phyloP scores from a whole-genome alignment of 2,329 filamentous ascomycete genomes.

The Penicillium olsonii region DNA sequence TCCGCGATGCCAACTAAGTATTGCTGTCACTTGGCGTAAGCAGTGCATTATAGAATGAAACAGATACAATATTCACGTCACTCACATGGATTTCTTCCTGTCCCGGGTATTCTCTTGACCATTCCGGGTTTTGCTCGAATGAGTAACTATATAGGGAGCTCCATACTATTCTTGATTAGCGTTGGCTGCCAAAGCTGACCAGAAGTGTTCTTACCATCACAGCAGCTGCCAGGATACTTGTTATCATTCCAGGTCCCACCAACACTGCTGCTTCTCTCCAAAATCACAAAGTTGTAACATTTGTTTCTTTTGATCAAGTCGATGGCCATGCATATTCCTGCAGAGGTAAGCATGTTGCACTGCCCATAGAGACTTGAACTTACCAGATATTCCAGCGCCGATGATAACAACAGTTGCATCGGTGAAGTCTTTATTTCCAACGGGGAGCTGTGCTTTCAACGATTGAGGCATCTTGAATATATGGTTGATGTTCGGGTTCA shows the following conservation, averaged over 20 bases:
- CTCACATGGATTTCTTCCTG: constrained; percentile 60
- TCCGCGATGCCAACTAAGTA: constrained; percentile 57
- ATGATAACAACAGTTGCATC: constrained; percentile 59
- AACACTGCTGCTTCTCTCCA: constrained; percentile 22
- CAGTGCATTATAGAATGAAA: not conserved
- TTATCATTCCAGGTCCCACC: constrained; percentile 44
- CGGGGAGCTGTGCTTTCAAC: constrained; percentile 16
- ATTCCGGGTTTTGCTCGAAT: constrained; percentile 61
- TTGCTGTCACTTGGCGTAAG: constrained; percentile 27
- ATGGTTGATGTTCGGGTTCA: not conserved
- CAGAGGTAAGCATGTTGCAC: constrained; percentile 1
- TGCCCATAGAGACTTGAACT: not conserved
- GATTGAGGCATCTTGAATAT: constrained; percentile 7
- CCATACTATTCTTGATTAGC: constrained; percentile 42
- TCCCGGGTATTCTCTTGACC: constrained; percentile 60
- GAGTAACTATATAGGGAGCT: constrained; percentile 61
- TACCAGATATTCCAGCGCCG: constrained; percentile 57
- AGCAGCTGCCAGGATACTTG: constrained; percentile 59
- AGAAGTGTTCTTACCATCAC: constrained; percentile 54
- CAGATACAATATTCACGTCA: not conserved
- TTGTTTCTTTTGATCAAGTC: constrained; percentile 50
- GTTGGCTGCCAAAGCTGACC: not conserved
- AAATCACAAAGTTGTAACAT: constrained; percentile 23
- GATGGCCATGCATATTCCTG: constrained; percentile 59
- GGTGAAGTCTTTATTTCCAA: constrained; percentile 53